phyloP scores from a whole-genome alignment of 2,329 filamentous ascomycete species.

The Passalora sequoiae region DNA sequence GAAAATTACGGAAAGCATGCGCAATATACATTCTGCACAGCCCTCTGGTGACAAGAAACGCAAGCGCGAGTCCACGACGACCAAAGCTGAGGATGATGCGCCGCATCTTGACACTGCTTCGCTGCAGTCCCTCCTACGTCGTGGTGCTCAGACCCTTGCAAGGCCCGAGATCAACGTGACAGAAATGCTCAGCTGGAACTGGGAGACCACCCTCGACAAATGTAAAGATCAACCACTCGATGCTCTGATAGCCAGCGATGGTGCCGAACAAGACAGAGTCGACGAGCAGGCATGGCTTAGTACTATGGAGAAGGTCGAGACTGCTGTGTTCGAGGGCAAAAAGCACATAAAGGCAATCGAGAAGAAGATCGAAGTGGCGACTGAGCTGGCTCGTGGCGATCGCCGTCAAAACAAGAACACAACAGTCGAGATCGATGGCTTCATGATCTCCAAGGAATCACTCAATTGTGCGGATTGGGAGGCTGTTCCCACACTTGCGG shows the following conservation, averaged over 20 bases:
- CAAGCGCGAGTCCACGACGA: slow-evolving; percentile 23
- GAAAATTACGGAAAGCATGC: slow-evolving; percentile 57
- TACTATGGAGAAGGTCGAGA: slow-evolving; percentile 53
- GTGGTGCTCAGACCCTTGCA: slow-evolving; percentile 51
- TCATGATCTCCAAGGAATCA: slow-evolving; percentile 53
- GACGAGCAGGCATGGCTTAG: slow-evolving; percentile 54
- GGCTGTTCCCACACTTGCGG: slow-evolving; percentile 53
- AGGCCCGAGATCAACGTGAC: slow-evolving; percentile 50
- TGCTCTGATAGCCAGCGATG: slow-evolving; percentile 34
- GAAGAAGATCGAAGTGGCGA: slow-evolving; percentile 28
- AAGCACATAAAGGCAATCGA: slow-evolving; percentile 42
- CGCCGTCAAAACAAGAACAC: slow-evolving; percentile 54
- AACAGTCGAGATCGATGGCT: slow-evolving; percentile 54
- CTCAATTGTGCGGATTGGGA: slow-evolving; percentile 52
- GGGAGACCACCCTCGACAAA: slow-evolving; percentile 49
- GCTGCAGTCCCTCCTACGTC: slow-evolving; percentile 51
- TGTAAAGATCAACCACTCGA: slow-evolving; percentile 50
- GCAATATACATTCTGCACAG: slow-evolving; percentile 44
- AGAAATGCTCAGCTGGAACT: slow-evolving; percentile 56
- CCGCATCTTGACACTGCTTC: slow-evolving; percentile 50
- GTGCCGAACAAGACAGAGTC: slow-evolving; percentile 25
- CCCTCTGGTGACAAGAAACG: slow-evolving; percentile 33
- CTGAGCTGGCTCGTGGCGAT: slow-evolving; percentile 38
- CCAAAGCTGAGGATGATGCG: slow-evolving; percentile 45
- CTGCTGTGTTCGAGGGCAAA: slow-evolving; percentile 54